These are phyloP conservation scores for Mycena epipterygia DNA, from an alignment of 768 basidiomycete species.

Conservation along the genomic window DNA sequence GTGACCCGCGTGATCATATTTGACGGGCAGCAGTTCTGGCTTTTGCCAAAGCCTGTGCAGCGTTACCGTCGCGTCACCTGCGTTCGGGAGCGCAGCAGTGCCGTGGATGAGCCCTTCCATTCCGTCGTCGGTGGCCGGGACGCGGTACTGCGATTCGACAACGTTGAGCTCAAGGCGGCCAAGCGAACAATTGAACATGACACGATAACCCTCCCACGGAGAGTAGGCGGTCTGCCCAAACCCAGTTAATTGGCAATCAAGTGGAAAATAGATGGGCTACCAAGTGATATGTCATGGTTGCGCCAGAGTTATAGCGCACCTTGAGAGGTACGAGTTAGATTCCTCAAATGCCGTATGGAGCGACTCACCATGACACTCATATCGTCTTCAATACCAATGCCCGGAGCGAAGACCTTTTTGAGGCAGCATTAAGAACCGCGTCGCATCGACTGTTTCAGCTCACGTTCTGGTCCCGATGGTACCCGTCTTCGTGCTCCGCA, in stretches of 20 bases:
- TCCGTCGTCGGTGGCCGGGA: constrained; percentile 44
- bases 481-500: constrained; percentile 63
- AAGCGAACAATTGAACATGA: constrained; percentile 67
- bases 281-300: constrained; percentile 67
- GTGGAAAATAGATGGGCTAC: constrained; percentile 40
- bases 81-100: constrained; percentile 54
- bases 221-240: constrained; percentile 53
- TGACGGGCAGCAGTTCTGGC: constrained; percentile 56
- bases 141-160: constrained; percentile 58
- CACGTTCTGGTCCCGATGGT: constrained; percentile 64
- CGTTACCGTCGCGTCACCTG: constrained; percentile 57
- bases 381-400: constrained; percentile 65
- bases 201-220: constrained; percentile 63
- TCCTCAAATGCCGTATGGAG: too few species aligned
- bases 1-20: constrained; percentile 58
- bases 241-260: not conserved
- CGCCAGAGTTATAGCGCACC: constrained; percentile 59
- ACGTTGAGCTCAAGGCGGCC: constrained; percentile 66
- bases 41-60: constrained; percentile 61
- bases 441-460: constrained; percentile 7
- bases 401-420: constrained; percentile 53
- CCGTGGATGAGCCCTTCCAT: constrained; percentile 54
- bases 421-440: not conserved
- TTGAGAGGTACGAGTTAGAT: not conserved
- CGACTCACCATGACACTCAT: constrained; percentile 56